Evolutionary conservation across 331 rosid genomes (phyloP), one percentile per base, ranked within the genome.

Genomic region (Acacia pycnantha): DNA sequence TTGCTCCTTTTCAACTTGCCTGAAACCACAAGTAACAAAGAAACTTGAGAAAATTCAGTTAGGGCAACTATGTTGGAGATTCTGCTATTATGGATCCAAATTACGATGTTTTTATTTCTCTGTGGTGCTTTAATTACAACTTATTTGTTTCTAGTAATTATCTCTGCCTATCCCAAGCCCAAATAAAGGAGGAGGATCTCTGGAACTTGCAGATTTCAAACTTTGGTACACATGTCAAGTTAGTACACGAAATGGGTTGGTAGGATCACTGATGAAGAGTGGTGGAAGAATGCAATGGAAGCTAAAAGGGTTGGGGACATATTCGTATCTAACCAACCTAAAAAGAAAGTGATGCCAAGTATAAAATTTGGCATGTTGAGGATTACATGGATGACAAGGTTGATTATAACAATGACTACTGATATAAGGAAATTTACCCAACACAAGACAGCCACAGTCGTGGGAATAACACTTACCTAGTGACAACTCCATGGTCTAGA

Each of bases 1-100:
- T 84, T 92, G 88, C 91, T 96, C 98, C 81, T 33, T 87, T 79
- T 96, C 99, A 74, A 96, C 93, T 87, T 91, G 94, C 87, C 99
- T 94, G 77, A 83, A 8, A 70, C 58, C 31, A 53, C 48, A 76
- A 62, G 71, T 43, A 44, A 22, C 71, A 78, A 31, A 11, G 14
- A 48, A 35, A 71, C 46, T 22, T 78, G 67, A 70, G 11, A 77
- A 37, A 74, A 67, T 54, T 46, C 64, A 22, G 46, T 73, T 15
- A 22, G 53, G 7, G 22, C 48, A 50, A 62, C 21, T 2, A 27
- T 62, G 69, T 16, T 16, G 41, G 43, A 64, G n/a, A 64, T 6
- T 29, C 18, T 15, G n/a, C n/a, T 2, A 14, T 6, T 14, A 29
- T 62, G 37, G n/a, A 62, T 62, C 19, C 6, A 27, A 5, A 27